A percentile compares a stretch with the other conserved stretches of the same genome.
Conservation (phyloP, 352 stramenopile species). For the Phytophthora rubi region DNA sequence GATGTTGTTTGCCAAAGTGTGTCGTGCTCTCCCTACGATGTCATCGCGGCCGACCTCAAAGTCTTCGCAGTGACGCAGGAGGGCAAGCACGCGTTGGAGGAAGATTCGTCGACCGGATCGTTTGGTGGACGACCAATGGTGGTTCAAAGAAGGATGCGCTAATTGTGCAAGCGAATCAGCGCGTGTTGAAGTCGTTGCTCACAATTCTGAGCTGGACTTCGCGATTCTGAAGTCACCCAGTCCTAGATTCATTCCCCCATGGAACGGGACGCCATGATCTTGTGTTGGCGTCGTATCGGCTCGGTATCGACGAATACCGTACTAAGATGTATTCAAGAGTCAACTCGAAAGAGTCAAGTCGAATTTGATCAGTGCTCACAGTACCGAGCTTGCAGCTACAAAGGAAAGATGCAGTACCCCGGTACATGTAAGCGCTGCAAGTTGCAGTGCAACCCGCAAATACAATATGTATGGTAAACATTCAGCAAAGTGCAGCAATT, state of each 20-base stretch:
- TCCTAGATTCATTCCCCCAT: conserved; percentile 14
- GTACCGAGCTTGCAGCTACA: no score
- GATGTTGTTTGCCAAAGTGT: conserved; percentile 1
- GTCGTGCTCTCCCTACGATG: no score
- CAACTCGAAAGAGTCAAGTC: background rate
- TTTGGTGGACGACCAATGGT: no score
- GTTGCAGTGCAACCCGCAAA: no score
- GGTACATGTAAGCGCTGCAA: no score
- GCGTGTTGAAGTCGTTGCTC: conserved; percentile 18
- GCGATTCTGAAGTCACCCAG: background rate
- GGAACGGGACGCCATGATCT: conserved; percentile 14
- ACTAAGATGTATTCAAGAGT: conserved; percentile 11
- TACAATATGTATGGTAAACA: no score
- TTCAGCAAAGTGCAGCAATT: no score
- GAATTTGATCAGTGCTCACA: background rate
- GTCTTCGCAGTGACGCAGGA: no score
- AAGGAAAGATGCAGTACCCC: no score
- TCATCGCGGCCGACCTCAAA: no score
- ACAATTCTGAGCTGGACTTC: conserved; percentile 3
- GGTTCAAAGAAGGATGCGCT: background rate
- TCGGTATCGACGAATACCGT: conserved; percentile 29
- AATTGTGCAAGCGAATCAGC: background rate
- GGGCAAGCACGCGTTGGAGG: no score
- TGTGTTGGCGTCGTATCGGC: conserved; percentile 31
- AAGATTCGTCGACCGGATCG: no score